These are phyloP conservation scores for Diddensiella caesifluorescens DNA, from an alignment of 805 yeast species.

Conservation along the genomic window DNA sequence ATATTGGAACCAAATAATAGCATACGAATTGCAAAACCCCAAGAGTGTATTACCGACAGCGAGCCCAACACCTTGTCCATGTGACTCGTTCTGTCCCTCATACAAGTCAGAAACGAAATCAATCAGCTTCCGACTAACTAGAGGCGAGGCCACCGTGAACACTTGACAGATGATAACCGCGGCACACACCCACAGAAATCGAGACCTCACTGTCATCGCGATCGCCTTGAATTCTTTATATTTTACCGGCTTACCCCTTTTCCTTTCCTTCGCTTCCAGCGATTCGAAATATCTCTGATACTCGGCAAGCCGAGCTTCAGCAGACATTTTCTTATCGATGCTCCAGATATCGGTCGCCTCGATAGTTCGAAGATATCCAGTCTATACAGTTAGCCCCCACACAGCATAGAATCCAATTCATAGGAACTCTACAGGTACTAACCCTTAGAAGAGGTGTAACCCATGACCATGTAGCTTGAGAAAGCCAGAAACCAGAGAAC, in stretches of 20 bases:
- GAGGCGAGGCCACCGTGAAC: conserved; percentile 6
- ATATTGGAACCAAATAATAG: conserved; percentile 10
- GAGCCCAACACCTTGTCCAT: conserved; percentile 15
- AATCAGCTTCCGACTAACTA: conserved; percentile 9
- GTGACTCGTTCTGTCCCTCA: conserved; percentile 4
- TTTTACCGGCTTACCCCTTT: conserved; percentile 4
- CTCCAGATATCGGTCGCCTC: conserved; percentile 13
- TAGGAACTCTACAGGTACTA: background rate
- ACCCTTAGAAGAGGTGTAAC: conserved; percentile 12
- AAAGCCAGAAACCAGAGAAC: conserved; percentile 6
- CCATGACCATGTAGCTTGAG: conserved; percentile 12
- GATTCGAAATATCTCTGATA: conserved; percentile 4
- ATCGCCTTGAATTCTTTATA: conserved; percentile 9
- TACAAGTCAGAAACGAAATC: conserved; percentile 10
- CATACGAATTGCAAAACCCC: conserved; percentile 4
- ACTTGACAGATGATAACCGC: background rate
- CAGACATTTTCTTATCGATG: conserved; percentile 2
- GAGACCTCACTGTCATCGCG: conserved; percentile 2
- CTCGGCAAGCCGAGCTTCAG: conserved; percentile 1
- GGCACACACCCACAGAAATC: conserved; percentile 3
- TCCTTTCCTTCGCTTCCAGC: background rate
- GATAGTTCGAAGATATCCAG: conserved; percentile 12
- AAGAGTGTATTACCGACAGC: conserved; percentile 9
- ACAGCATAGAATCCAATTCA: too few species aligned
- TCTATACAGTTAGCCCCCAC: too few species aligned